Evolutionary conservation across 1,284 basidiomycete species (phyloP), one percentile per base, ranked within the genome.

Genomic region (Quambalaria eucalypti): DNA sequence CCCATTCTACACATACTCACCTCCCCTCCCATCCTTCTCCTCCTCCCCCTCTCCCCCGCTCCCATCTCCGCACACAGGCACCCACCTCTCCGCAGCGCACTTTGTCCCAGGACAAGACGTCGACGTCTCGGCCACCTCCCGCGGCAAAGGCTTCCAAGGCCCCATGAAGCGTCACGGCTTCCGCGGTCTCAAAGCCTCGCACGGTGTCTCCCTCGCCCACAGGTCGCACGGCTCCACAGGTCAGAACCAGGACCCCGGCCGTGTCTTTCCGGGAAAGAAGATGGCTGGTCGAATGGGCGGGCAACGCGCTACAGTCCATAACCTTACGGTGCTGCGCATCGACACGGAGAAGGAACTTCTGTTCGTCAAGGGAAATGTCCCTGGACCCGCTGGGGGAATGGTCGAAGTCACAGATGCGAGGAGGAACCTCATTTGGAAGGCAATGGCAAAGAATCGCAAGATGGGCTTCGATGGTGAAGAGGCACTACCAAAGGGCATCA

Each of bases 61-160:
- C 21, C 36, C 10, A 14, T 39, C 14, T 4, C 36, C 10, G 5
- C 36, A 28, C 40, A 40, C 63, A 90, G 89, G 93, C 26, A 92
- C 92, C 0, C 85, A 84, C 16, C 76, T 99, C 28, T 91, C 88
- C 51, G 90, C 91, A 0, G 82, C 87, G 40, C 95, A 99, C 78
- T 98, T 96, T 73, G 93, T 98, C 14, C 95, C 95, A 0, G 95
- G 95, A 0, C 95, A 98, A 77, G 90, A 83, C 76, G 89, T 99
- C 19, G 95, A 99, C 77, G 89, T 95, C 1, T 82, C 88, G 58
- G 89, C 88, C 10, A 90, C 87, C 64, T 89, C 89, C 88, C 95
- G 77, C 67, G 95, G 95, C 23, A 97, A 97, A 78, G 95, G 95
- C 19, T 97, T 93, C 78, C 87, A 90, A 66, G 95, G 95, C 74